Evolutionary conservation across 192 early-diverging fungal genomes (phyloP), one percentile per base, ranked within the genome.

Genomic region (Rhizophagus prolifer): DNA sequence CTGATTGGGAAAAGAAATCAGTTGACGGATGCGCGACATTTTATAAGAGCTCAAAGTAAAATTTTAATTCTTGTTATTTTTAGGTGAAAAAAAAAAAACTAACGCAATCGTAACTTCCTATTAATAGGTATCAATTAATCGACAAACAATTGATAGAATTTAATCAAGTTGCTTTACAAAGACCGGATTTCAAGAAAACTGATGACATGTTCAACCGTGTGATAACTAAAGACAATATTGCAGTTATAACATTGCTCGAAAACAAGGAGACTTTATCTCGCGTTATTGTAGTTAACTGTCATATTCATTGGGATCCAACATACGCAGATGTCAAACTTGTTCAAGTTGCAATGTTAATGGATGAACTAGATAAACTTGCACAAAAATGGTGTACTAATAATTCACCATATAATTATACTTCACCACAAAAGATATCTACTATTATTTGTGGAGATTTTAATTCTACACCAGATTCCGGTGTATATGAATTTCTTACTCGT

Each of bases 1-100:
- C 85, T 68, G 96, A 97, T 77, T 91, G 89, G 76, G 95, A 97
- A 76, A 90, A 92, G 64, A 83, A 90, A 70, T 80, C 81, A 34
- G 97, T 99, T 2, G 97, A 99, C 82, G 97, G 97, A 9, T 99
- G 97, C 82, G 97, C 95, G 19, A 97, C 91, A 2, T 97, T 99
- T 80, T 99, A 89, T 86, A 94, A 94, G 77, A 68, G 88, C 71
- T 85, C 88, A 65, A 97, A 94, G 92, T 94, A 88, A 44, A 44
- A 44, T 44, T 44, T n/a, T n/a, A n/a, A 44, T 44, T 44, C 9
- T 44, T 44, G 41, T 12, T 44, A 60, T 13, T 13, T 41, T n/a
- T 6, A 36, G 14, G 2, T 23, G 19, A 21, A 31, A 23, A 26
- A 46, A 1, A n/a, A 10, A 61, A 36, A 5, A 67, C 36, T 66